A percentile compares a stretch with the other conserved stretches of the same genome.
Conservation (phyloP, 345 rosid species). For the Nephelium lappaceum region DNA sequence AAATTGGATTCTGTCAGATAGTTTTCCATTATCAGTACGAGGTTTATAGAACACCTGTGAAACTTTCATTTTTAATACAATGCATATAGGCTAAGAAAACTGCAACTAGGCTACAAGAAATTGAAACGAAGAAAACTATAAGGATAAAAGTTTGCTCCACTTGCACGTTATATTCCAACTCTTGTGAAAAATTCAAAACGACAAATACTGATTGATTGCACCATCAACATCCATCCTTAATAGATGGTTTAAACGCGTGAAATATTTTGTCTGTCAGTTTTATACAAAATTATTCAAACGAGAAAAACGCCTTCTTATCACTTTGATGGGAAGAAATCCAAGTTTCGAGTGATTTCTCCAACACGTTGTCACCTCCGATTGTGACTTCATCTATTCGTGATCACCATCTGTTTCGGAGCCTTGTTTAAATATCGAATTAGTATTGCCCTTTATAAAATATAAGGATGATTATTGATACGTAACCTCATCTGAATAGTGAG, state of each 20-base stretch:
- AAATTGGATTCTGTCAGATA: too few species aligned
- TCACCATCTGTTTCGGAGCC: too few species aligned
- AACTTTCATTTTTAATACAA: not conserved
- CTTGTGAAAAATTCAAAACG: not conserved
- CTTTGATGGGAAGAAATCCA: not conserved
- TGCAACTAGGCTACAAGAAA: not conserved
- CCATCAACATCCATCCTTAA: constrained; percentile 16
- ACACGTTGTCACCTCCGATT: too few species aligned
- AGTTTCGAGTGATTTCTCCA: not conserved
- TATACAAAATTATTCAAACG: too few species aligned
- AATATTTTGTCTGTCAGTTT: not conserved
- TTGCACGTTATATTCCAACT: constrained; percentile 16
- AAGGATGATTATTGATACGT: too few species aligned
- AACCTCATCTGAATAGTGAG: too few species aligned
- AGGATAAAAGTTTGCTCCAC: not conserved
- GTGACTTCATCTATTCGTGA: too few species aligned
- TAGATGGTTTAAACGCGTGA: constrained; percentile 6
- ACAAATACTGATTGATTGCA: constrained; percentile 19
- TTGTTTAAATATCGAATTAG: too few species aligned
- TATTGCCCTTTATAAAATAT: too few species aligned
- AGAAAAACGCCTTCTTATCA: not conserved
- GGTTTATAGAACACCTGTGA: not conserved
- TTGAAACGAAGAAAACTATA: not conserved
- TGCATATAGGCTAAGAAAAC: not conserved
- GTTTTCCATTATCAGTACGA: too few species aligned